phyloP scores from a whole-genome alignment of 805 yeast species.

The Candida andamanensis region DNA sequence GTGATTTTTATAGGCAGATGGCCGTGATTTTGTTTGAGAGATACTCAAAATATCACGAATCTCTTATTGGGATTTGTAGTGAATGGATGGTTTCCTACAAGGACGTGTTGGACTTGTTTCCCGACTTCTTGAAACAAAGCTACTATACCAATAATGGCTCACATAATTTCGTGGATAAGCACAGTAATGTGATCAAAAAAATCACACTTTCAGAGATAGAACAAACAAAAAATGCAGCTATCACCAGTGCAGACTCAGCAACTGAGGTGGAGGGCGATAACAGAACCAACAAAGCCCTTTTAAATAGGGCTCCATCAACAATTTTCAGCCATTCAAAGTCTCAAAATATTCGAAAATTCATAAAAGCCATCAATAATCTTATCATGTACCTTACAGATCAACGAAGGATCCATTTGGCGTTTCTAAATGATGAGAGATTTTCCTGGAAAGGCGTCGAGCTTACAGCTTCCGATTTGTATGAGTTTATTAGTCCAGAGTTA shows the following conservation, averaged over 20 bases:
- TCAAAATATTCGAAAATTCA: slow-evolving; percentile 21
- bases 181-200: slow-evolving; percentile 9
- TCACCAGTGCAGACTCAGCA: slow-evolving; percentile 11
- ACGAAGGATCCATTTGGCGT: slow-evolving; percentile 42
- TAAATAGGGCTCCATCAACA: slow-evolving; percentile 7
- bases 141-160: slow-evolving; percentile 3
- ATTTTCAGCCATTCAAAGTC: slow-evolving; percentile 13
- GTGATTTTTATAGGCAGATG: slow-evolving; percentile 32
- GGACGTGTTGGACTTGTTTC: slow-evolving; percentile 33
- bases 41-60: slow-evolving; percentile 31
- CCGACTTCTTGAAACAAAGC: slow-evolving; percentile 31
- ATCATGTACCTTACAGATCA: slow-evolving; percentile 50
- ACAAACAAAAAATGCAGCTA: slow-evolving; percentile 1
- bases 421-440: slow-evolving; percentile 23
- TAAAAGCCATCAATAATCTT: slow-evolving; percentile 35
- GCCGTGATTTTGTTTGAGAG: slow-evolving; percentile 28
- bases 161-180: slow-evolving; percentile 5
- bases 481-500: slow-evolving; percentile 17
- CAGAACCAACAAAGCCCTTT: slow-evolving; percentile 3
- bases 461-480: slow-evolving; percentile 39
- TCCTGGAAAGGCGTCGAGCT: slow-evolving; percentile 45
- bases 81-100: slow-evolving; percentile 36
- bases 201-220: slow-evolving; percentile 10
- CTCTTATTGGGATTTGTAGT: slow-evolving; percentile 35
- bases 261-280: slow-evolving; percentile 10